Evolutionary conservation across 2,329 filamentous ascomycete genomes (phyloP).

Genomic region (Aspergillus sojae): DNA sequence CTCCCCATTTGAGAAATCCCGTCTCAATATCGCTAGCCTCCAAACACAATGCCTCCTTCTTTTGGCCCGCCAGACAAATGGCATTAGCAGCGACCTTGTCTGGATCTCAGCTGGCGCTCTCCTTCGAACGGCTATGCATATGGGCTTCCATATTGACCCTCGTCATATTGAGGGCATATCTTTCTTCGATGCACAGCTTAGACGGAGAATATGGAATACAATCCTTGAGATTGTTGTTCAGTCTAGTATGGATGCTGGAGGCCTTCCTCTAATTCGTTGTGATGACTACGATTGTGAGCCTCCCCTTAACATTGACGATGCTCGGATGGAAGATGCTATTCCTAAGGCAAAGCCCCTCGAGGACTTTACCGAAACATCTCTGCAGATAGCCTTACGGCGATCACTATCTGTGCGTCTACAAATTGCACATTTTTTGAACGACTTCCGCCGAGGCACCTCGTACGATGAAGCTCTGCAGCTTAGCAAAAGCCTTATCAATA

Average conservation of each 20-base stretch:
- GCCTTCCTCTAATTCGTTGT: slow-evolving; percentile 17
- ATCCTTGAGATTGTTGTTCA: slow-evolving; percentile 33
- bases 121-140: slow-evolving; percentile 31
- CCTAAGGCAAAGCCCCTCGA: background rate
- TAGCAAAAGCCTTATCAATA: background rate
- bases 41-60: slow-evolving; percentile 38
- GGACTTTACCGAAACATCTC: background rate
- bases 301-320: slow-evolving; percentile 4
- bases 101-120: slow-evolving; percentile 40
- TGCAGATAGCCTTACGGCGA: background rate
- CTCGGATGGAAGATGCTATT: background rate
- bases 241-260: slow-evolving; percentile 25
- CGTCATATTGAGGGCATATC: slow-evolving; percentile 5
- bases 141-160: slow-evolving; percentile 39
- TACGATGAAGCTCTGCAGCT: background rate
- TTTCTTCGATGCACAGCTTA: slow-evolving; percentile 29
- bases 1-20: slow-evolving; percentile 29
- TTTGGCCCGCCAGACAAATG: slow-evolving; percentile 35
- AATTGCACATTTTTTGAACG: background rate
- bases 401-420: background rate
- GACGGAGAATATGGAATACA: slow-evolving; percentile 33
- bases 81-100: slow-evolving; percentile 35
- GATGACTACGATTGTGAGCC: slow-evolving; percentile 21
- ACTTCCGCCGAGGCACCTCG: background rate
- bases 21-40: slow-evolving; percentile 26